Evolutionary conservation across 2,329 filamentous ascomycete species (phyloP), one percentile per base, ranked within the genome.

Genomic region (Pyricularia grisea): DNA sequence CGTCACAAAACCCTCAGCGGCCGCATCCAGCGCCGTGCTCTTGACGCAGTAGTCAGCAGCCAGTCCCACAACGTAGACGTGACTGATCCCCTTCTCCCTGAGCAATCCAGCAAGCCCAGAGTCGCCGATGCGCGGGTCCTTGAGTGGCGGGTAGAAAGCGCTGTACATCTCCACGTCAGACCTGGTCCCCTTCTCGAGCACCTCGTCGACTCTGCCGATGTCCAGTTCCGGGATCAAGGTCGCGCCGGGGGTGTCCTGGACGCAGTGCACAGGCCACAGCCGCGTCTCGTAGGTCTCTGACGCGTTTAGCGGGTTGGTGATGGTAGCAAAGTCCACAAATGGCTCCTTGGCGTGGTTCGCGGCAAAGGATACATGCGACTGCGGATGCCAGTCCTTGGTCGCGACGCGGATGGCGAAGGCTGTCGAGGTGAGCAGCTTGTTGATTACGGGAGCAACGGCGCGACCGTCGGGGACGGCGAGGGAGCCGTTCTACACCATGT

Each of bases 361-460:
- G 14, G 93, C 93, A 79, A 99, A 99, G 61, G 94, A 97, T 77
- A 97, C 84, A 82, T 98, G 94, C 75, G 90, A 80, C 2, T 75
- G 73, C 0, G 95, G 95, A 77, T 99, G 95, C 83, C 88, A 96
- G 85, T 99, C 95, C 77, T 93, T 90, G n/a, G 94, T 97, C 64
- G 92, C 93, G 72, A 98, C 81, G 73, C 90, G 92, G 74, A 91
- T 77, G 58, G 82, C 79, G 76, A 97, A 96, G 65, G 88, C 86
- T 5, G 91, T 89, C 28, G 90, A 83, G 4, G 79, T 73, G 69
- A 98, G 87, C 65, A 98, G 88, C 66, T 80, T 73, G 82, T 97
- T 97, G 80, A 98, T 85, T 23, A 84, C 72, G 2, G 88, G 83
- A 10, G 90, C 85, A 70, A 97, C 89, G 72, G 86, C 81, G 72